Percentiles rank a stretch among this genome's conserved stretches.
Conservation (phyloP, 176 grass and related monocot species). For the Bonia amplexicaulis region DNA sequence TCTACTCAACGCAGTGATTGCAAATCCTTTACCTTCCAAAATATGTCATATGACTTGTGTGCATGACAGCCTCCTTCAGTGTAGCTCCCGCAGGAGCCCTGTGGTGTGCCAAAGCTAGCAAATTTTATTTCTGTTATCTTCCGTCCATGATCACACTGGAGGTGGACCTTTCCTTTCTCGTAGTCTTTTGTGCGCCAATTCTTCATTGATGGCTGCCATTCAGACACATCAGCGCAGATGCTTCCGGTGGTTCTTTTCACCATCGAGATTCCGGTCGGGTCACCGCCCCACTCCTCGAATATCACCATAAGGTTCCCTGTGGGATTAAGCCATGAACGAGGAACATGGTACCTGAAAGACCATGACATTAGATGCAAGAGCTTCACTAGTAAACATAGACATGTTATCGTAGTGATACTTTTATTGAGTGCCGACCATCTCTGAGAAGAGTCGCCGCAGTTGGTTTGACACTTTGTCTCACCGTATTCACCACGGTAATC, state of each 20-base stretch:
- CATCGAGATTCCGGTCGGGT: conserved; percentile 68
- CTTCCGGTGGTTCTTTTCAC: conserved; percentile 71
- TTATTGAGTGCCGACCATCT: conserved; percentile 56
- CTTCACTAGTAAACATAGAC: not conserved
- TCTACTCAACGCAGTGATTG: not conserved
- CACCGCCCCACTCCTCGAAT: conserved; percentile 94
- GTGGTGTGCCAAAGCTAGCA: conserved; percentile 89
- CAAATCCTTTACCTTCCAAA: conserved; percentile 69
- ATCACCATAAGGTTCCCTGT: conserved; percentile 90
- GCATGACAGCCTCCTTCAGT: conserved; percentile 86
- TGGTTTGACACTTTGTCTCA: conserved; percentile 84
- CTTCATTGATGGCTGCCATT: conserved; percentile 92
- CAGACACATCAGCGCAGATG: conserved; percentile 79
- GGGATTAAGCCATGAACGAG: conserved; percentile 89
- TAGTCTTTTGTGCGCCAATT: conserved; percentile 85
- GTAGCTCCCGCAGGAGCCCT: conserved; percentile 75
- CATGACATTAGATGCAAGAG: conserved; percentile 19
- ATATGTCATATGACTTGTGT: conserved; percentile 86
- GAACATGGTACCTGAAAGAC: conserved; percentile 82
- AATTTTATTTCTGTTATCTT: conserved; percentile 90
- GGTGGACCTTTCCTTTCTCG: conserved; percentile 72
- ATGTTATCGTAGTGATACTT: not conserved
- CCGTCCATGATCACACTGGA: conserved; percentile 62
- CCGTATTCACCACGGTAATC: conserved; percentile 80
- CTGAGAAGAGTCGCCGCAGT: conserved; percentile 89